Evolutionary conservation across 345 rosid species (phyloP).

Genomic region (Durio zibethinus): DNA sequence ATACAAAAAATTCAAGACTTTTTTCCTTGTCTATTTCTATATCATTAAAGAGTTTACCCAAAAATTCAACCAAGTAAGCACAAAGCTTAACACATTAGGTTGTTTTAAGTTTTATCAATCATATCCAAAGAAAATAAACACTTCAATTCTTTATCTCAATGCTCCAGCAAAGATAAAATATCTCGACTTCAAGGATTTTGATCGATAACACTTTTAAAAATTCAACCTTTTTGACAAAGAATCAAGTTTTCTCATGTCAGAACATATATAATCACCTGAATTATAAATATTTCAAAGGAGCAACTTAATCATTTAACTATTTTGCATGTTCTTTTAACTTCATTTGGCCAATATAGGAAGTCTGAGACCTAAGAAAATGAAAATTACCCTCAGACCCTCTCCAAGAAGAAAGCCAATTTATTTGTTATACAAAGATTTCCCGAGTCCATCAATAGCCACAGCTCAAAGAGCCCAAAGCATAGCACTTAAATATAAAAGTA

Average conservation of each 20-base stretch:
- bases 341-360: neutral
- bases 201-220: neutral
- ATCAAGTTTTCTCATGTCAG: neutral
- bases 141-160: neutral
- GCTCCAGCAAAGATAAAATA: neutral
- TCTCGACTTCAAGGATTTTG: neutral
- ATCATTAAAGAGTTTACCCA: neutral
- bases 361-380: neutral
- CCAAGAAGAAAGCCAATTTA: neutral
- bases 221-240: neutral
- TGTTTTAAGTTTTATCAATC: neutral
- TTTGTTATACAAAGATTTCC: neutral
- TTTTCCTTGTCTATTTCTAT: neutral
- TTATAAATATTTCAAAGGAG: neutral
- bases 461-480: neutral
- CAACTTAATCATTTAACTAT: neutral
- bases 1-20: neutral
- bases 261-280: neutral
- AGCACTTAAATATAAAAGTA: neutral
- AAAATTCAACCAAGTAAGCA: neutral
- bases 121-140: neutral
- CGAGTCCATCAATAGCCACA: neutral
- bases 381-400: neutral
- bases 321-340: neutral
- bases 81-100: neutral